phyloP scores from a whole-genome alignment of 1,139 yeast species.

The Candida labiduridarum region DNA sequence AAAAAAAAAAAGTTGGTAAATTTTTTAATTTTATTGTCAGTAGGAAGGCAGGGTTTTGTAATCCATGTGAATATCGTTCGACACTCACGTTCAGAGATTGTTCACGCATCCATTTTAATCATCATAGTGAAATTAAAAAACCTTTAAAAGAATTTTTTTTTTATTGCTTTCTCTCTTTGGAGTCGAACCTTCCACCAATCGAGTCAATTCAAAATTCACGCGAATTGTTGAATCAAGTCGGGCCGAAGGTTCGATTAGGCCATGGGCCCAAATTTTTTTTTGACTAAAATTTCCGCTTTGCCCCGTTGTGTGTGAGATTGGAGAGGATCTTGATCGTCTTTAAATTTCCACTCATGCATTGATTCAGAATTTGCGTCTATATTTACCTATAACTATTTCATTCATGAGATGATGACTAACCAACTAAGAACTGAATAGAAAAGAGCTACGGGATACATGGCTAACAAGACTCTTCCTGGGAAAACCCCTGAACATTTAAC shows the following conservation, averaged over 20 bases:
- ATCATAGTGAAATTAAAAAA: slow-evolving; percentile 30
- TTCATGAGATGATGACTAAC: slow-evolving; percentile 71
- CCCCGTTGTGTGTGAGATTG: neutral
- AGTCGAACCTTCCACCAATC: too few species aligned
- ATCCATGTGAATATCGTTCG: slow-evolving; percentile 45
- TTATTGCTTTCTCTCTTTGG: too few species aligned
- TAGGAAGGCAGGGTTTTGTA: slow-evolving; percentile 58
- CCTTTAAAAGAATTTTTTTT: neutral
- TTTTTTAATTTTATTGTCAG: slow-evolving; percentile 28
- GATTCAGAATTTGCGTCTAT: neutral
- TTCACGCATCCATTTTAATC: slow-evolving; percentile 53
- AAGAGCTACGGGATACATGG: slow-evolving; percentile 78
- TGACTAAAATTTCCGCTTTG: neutral
- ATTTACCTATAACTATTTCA: neutral
- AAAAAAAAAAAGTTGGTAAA: neutral
- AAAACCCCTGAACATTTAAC: slow-evolving; percentile 69
- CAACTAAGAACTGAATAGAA: slow-evolving; percentile 75
- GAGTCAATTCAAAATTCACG: too few species aligned
- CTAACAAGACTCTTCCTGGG: slow-evolving; percentile 69
- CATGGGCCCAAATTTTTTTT: neutral
- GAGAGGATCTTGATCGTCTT: too few species aligned
- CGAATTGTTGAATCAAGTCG: too few species aligned
- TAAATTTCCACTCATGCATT: too few species aligned
- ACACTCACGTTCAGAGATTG: slow-evolving; percentile 50
- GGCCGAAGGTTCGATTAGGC: too few species aligned